These are phyloP conservation scores for Solanum pinnatisectum DNA, from an alignment of 257 asterid genomes.

Conservation along the genomic window DNA sequence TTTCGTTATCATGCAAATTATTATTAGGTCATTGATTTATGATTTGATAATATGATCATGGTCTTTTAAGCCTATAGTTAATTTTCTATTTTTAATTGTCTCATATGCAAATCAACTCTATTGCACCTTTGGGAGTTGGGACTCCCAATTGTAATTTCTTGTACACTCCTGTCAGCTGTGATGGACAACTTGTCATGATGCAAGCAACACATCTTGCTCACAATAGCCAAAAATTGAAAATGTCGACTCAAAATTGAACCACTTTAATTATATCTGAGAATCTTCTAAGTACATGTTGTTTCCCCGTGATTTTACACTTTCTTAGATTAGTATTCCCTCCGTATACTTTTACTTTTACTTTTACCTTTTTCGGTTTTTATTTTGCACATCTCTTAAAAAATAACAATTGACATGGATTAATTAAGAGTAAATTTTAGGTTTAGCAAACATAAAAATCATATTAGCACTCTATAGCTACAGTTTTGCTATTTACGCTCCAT, in stretches of 20 bases:
- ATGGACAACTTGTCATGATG: neutral
- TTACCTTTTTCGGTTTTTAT: too few species aligned
- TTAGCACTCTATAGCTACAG: too few species aligned
- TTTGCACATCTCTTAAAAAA: neutral
- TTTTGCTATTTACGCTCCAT: too few species aligned
- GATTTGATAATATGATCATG: neutral
- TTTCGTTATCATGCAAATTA: neutral
- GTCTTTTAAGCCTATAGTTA: rapidly evolving
- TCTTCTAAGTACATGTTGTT: neutral
- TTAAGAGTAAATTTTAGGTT: too few species aligned
- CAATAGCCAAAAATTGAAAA: too few species aligned
- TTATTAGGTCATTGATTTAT: too few species aligned
- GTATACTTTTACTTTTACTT: too few species aligned
- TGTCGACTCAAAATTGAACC: neutral
- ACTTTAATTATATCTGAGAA: neutral
- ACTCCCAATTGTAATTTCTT: too few species aligned
- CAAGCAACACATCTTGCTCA: neutral
- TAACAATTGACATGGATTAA: too few species aligned
- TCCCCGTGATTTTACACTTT: neutral
- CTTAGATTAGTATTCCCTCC: neutral
- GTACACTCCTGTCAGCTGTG: neutral
- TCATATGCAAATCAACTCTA: neutral
- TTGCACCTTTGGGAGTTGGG: too few species aligned
- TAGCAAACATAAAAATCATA: too few species aligned
- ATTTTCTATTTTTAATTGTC: neutral